Percentiles rank a stretch among this genome's conserved stretches.
phyloP scores from a whole-genome alignment of 2,329 filamentous ascomycete species.

The Aspergillus fijiensis region DNA sequence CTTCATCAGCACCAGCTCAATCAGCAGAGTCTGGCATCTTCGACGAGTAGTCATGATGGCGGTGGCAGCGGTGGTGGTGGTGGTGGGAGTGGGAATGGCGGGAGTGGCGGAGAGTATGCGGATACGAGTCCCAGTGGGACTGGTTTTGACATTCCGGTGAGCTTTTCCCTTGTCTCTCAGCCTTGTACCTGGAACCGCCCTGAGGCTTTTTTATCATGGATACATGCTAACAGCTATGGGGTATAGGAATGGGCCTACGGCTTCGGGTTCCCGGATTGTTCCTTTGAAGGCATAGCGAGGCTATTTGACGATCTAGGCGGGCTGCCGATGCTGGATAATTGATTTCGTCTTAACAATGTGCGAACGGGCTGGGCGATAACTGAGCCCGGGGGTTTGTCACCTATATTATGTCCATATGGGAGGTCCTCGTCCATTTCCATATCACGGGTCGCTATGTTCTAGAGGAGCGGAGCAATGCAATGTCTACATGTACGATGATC shows the following conservation, averaged over 20 bases:
- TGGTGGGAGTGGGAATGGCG: not conserved
- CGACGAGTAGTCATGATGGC: not conserved
- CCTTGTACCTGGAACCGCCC: not conserved
- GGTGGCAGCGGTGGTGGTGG: not conserved
- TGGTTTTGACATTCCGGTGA: constrained; percentile 31
- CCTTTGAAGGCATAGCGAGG: constrained; percentile 36
- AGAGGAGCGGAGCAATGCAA: too few species aligned
- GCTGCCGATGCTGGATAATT: constrained; percentile 31
- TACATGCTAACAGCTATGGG: not conserved
- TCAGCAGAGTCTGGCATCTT: not conserved
- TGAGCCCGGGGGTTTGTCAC: not conserved
- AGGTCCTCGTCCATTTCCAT: too few species aligned
- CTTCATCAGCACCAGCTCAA: not conserved
- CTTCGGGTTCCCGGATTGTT: constrained; percentile 39
- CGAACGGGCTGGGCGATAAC: too few species aligned
- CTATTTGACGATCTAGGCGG: constrained; percentile 37
- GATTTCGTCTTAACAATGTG: not conserved
- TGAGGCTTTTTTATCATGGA: not conserved
- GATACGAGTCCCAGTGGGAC: constrained; percentile 15
- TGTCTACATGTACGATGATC: too few species aligned
- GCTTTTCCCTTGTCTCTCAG: not conserved
- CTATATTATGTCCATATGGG: too few species aligned
- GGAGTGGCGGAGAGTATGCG: not conserved
- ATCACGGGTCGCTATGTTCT: too few species aligned
- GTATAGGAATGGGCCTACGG: constrained; percentile 35